phyloP scores from a whole-genome alignment of 768 basidiomycete genomes.

The Lentinula raphanica region DNA sequence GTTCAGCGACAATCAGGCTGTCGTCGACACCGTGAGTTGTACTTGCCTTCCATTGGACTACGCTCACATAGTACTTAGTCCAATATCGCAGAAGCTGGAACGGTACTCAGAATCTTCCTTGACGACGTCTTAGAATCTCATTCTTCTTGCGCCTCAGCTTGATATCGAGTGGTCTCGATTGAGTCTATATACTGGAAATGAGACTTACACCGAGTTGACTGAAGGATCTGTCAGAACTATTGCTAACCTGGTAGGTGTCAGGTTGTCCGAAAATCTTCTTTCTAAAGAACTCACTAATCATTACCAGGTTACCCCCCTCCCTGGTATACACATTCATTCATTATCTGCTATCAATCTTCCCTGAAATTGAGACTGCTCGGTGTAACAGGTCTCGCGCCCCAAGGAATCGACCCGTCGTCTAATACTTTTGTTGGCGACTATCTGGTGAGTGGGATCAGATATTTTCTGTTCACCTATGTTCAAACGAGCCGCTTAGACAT shows the following conservation, averaged over 20 bases:
- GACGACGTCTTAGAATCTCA: conserved; percentile 16
- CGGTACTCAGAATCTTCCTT: conserved; percentile 4
- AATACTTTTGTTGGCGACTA: conserved; percentile 40
- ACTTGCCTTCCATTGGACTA: background rate
- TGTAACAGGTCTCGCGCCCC: conserved; percentile 46
- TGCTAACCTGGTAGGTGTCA: conserved; percentile 25
- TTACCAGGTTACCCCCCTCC: conserved; percentile 28
- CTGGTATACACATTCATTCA: conserved; percentile 12
- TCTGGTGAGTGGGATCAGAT: conserved; percentile 29
- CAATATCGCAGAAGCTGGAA: conserved; percentile 26
- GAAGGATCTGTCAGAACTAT: conserved; percentile 44
- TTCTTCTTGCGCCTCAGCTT: conserved; percentile 25
- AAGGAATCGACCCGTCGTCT: conserved; percentile 46
- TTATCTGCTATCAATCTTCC: background rate
- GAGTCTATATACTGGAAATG: conserved; percentile 42
- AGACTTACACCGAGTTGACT: conserved; percentile 42
- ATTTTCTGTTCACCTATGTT: background rate
- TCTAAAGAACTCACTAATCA: background rate
- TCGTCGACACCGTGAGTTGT: conserved; percentile 8
- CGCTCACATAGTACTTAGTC: conserved; percentile 2
- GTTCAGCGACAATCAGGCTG: conserved; percentile 34
- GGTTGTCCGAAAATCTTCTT: background rate
- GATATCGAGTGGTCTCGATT: conserved; percentile 42
- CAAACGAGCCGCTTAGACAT: conserved; percentile 26
- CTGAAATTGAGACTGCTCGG: conserved; percentile 9